These are phyloP conservation scores for Candida sonorensis DNA, from an alignment of 805 yeast genomes.

Conservation along the genomic window DNA sequence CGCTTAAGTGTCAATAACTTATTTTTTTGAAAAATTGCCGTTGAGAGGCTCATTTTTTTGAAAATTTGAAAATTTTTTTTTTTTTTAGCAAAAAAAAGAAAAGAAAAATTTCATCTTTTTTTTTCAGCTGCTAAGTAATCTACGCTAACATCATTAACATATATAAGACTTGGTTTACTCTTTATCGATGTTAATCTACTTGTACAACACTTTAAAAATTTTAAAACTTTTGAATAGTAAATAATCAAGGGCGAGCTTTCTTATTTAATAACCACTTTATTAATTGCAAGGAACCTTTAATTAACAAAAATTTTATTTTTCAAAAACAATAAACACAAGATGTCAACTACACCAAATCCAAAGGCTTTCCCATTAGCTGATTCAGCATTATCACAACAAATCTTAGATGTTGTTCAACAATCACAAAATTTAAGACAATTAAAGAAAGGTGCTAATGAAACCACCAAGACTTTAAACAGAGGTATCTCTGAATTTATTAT, in stretches of 20 bases:
- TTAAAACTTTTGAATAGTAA: neutral
- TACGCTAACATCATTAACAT: too few species aligned
- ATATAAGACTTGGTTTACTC: too few species aligned
- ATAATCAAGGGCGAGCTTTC: constrained; percentile 32
- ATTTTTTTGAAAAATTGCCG: neutral
- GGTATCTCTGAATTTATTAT: constrained; percentile 99
- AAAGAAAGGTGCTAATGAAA: constrained; percentile 99
- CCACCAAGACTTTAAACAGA: constrained; percentile 98
- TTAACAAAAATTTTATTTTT: neutral
- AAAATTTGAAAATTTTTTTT: too few species aligned
- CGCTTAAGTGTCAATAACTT: neutral
- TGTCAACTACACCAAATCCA: constrained; percentile 91
- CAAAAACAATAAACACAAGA: constrained; percentile 19
- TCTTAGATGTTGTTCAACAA: constrained; percentile 96
- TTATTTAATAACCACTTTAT: constrained; percentile 1
- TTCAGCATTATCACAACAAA: constrained; percentile 90
- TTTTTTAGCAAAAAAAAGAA: neutral
- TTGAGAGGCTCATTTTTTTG: neutral
- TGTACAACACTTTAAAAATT: too few species aligned
- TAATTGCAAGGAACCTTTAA: constrained; percentile 51
- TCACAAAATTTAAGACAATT: constrained; percentile 96
- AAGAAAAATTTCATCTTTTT: too few species aligned
- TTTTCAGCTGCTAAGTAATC: too few species aligned
- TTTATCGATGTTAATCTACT: too few species aligned
- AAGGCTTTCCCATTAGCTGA: constrained; percentile 99